Base-by-base conservation (phyloP, 345 rosid genomes). In the Eucalyptus melliodora region DNA sequence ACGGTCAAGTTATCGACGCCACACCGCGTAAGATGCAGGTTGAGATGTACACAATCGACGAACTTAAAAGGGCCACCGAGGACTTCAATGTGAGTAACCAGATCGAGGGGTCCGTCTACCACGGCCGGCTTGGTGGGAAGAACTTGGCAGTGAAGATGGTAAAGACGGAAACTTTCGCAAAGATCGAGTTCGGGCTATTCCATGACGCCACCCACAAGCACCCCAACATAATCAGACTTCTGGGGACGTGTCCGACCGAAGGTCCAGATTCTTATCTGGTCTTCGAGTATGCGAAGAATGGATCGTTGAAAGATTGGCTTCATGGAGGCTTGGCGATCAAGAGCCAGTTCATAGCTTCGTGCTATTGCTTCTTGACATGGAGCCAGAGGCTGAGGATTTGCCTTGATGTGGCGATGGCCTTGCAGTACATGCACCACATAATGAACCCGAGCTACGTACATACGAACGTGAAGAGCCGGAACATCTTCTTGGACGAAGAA, bases 291-390 rank as follows among this genome's bases (percentile, higher is more conserved):
- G 99, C 97, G 1, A 94, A 93, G 93, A 97, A 97, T 60, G 99
- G 98, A 27, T 96, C 99, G 19, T 90, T 97, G 77, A 96, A 95
- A 92, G 99, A 97, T 19, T 97, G 99, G 99, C 90, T 97, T 77
- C 99, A 96, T 62, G 96, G 98, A 30, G 98, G 98, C 67, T 92
- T 97, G 87, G 99, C 98, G 9, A 95, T 97, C 92, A 97, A 97
- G 95, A 97, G 94, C 89, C 99, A 97, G 17, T 97, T 96, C 94
- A 96, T 97, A 34, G 96, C 96, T 62, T 97, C 99, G 40, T 97
- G 99, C 91, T 92, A 95, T 87, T 96, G 99, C 89, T 96, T 96
- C 92, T 89, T 97, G 94, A 95, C 96, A 45, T 97, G 98, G 99
- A 91, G 90, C 90, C 99, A 96, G 90, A 97, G 99, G 95, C 91